These are phyloP conservation scores for Litsea cubeba DNA, from an alignment of 164 flowering plant species.

Conservation along the genomic window DNA sequence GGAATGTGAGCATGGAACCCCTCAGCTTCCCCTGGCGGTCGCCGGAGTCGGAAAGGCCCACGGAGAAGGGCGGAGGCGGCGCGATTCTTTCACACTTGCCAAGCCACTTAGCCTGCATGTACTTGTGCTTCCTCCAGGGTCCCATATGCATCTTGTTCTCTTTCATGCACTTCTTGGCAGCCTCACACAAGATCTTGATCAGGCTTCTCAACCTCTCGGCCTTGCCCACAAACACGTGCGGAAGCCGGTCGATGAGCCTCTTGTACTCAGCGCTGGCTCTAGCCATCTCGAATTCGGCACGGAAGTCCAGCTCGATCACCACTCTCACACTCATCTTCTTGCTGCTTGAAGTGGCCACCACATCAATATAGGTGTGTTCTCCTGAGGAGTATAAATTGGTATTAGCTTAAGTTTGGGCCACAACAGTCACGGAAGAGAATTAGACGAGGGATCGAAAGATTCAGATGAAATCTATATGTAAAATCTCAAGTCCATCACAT, in stretches of 20 bases:
- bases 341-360: slow-evolving; percentile 38
- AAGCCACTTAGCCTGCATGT: slow-evolving; percentile 92
- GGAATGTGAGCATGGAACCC: slow-evolving; percentile 51
- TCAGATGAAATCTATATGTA: no score
- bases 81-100: slow-evolving; percentile 28
- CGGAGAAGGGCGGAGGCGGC: not conserved
- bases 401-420: not conserved
- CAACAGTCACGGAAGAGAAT: no score
- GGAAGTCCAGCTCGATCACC: slow-evolving; percentile 66
- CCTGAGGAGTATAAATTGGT: slow-evolving; percentile 32
- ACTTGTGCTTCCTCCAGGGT: slow-evolving; percentile 90
- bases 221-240: slow-evolving; percentile 78
- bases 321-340: slow-evolving; percentile 58
- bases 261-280: slow-evolving; percentile 74
- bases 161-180: slow-evolving; percentile 83
- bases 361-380: slow-evolving; percentile 74
- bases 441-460: no score
- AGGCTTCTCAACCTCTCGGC: slow-evolving; percentile 45
- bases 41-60: not conserved
- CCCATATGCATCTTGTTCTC: slow-evolving; percentile 88
- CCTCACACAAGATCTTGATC: slow-evolving; percentile 59
- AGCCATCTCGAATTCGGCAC: slow-evolving; percentile 89
- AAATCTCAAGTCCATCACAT: no score
- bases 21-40: slow-evolving; percentile 24
- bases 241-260: slow-evolving; percentile 43